Conservation (phyloP, 192 early-diverging fungal species). For the Funneliformis mosseae region DNA sequence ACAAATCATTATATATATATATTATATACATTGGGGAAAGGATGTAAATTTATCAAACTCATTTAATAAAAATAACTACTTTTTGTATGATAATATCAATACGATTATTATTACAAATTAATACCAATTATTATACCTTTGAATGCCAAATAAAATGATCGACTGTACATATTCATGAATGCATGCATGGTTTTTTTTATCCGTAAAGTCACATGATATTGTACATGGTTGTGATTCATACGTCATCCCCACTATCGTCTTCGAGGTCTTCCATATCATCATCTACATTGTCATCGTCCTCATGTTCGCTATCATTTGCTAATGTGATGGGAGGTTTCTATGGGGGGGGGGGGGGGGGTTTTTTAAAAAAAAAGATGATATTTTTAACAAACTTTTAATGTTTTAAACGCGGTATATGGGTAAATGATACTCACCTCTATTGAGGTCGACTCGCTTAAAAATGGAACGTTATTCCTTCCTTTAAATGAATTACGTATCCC, state of each 20-base stretch:
- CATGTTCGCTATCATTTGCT: slow-evolving; percentile 48
- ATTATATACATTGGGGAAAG: not conserved
- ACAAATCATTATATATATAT: not conserved
- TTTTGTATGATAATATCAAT: too few species aligned
- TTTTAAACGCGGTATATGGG: not conserved
- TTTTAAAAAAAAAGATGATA: slow-evolving; percentile 28
- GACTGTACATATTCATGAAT: too few species aligned
- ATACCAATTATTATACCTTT: too few species aligned
- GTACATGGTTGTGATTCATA: not conserved
- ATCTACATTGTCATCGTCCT: slow-evolving; percentile 44
- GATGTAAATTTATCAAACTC: not conserved
- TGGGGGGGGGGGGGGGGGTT: too few species aligned
- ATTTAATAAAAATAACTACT: not conserved
- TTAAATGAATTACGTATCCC: slow-evolving; percentile 73
- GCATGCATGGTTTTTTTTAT: too few species aligned
- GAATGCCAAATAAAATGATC: too few species aligned
- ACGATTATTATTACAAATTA: too few species aligned
- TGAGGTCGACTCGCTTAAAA: not conserved
- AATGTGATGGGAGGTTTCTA: slow-evolving; percentile 56
- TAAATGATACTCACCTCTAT: slow-evolving; percentile 3
- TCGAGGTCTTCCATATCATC: slow-evolving; percentile 39
- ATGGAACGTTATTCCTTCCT: slow-evolving; percentile 33
- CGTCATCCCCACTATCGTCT: slow-evolving; percentile 45
- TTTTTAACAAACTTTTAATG: slow-evolving; percentile 25
- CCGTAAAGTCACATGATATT: too few species aligned